phyloP scores from a whole-genome alignment of 371 early-diverging fungal species.

The Syncephalastrum sp. region DNA sequence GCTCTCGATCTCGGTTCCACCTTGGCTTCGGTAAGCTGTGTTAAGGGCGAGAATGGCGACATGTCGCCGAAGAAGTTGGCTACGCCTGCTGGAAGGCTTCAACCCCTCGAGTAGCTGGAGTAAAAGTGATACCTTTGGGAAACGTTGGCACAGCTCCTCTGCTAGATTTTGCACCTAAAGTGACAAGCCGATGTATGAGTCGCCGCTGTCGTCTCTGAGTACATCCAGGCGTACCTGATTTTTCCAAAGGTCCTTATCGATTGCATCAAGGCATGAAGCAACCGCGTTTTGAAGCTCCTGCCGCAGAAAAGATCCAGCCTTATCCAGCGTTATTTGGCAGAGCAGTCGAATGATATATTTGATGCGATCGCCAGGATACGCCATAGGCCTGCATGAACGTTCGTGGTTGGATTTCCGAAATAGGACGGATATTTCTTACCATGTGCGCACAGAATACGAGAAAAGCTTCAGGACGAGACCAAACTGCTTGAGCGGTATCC shows the following conservation, averaged over 20 bases:
- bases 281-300: constrained; percentile 32
- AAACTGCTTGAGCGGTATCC: constrained; percentile 29
- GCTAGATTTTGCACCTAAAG: constrained; percentile 21
- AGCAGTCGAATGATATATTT: constrained; percentile 24
- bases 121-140: constrained; percentile 11
- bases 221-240: constrained; percentile 10
- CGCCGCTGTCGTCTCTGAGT: neutral
- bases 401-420: neutral
- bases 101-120: constrained; percentile 21
- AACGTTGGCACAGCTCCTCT: constrained; percentile 15
- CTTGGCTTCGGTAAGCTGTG: too few relatives aligned
- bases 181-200: neutral
- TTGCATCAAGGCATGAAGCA: constrained; percentile 5
- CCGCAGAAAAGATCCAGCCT: constrained; percentile 17
- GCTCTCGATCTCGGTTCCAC: neutral
- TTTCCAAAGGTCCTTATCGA: constrained; percentile 18
- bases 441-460: constrained; percentile 31
- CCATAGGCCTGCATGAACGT: constrained; percentile 18
- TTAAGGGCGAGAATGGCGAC: constrained; percentile 24
- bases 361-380: constrained; percentile 23
- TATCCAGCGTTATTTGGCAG: constrained; percentile 32
- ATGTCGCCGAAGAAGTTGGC: constrained; percentile 21
- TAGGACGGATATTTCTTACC: constrained; percentile 5
- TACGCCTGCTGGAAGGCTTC: constrained; percentile 25
- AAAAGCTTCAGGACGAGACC: constrained; percentile 31